phyloP scores from a whole-genome alignment of 2,329 filamentous ascomycete genomes.

The Aschersonia sp. region DNA sequence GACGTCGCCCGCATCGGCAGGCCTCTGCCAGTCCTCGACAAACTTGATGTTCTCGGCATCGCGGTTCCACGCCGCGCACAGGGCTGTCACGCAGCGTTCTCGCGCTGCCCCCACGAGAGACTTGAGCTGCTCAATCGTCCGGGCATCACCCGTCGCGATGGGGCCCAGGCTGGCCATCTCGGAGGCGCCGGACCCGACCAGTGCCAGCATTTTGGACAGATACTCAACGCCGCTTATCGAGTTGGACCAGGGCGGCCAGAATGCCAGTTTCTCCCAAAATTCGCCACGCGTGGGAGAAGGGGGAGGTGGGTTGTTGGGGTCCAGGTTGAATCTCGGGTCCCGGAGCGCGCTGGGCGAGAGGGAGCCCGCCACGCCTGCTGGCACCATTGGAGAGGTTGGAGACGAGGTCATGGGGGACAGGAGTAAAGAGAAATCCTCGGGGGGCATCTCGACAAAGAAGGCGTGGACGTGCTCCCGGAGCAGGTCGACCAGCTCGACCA shows the following conservation, averaged over 20 bases:
- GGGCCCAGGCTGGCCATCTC: slow-evolving; percentile 69
- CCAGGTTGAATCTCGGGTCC: slow-evolving; percentile 67
- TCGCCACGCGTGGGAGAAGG: slow-evolving; percentile 68
- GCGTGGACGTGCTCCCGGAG: slow-evolving; percentile 65
- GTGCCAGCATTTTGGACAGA: slow-evolving; percentile 62
- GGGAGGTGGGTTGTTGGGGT: slow-evolving; percentile 60
- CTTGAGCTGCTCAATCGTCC: slow-evolving; percentile 57
- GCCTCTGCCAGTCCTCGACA: slow-evolving; percentile 85
- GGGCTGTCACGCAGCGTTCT: slow-evolving; percentile 71
- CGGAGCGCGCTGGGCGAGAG: slow-evolving; percentile 42
- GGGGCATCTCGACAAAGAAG: slow-evolving; percentile 78
- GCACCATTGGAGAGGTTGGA: slow-evolving; percentile 37
- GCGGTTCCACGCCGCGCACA: slow-evolving; percentile 82
- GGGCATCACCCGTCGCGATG: slow-evolving; percentile 38
- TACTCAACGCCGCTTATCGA: slow-evolving; percentile 87
- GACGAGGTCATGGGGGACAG: slow-evolving; percentile 66
- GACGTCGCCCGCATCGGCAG: slow-evolving; percentile 67
- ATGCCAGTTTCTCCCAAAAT: slow-evolving; percentile 84
- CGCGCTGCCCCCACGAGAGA: slow-evolving; percentile 61
- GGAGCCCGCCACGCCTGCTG: slow-evolving; percentile 12
- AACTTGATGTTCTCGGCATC: slow-evolving; percentile 88
- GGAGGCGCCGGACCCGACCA: slow-evolving; percentile 75
- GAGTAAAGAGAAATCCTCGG: slow-evolving; percentile 78
- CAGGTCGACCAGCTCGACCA: slow-evolving; percentile 68
- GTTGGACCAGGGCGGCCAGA: slow-evolving; percentile 91